phyloP scores from a whole-genome alignment of 2,329 filamentous ascomycete species.

The Aspergillus persii region DNA sequence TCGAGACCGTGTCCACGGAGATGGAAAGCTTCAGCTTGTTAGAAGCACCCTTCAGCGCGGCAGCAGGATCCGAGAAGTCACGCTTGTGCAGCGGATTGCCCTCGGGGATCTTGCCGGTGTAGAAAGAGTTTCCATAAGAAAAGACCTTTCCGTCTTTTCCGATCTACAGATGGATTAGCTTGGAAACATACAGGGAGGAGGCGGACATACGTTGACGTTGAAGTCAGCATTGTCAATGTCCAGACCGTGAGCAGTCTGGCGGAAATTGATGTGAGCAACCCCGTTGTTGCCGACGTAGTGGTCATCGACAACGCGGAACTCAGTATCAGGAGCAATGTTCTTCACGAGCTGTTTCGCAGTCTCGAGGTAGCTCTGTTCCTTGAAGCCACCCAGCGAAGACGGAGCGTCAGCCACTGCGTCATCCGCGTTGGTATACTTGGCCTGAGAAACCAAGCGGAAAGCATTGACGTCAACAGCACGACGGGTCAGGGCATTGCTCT shows the following conservation, averaged over 20 bases:
- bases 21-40: conserved; percentile 7
- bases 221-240: conserved; percentile 19
- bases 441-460: conserved; percentile 5
- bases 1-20: background rate
- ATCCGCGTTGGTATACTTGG: conserved; percentile 4
- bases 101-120: conserved; percentile 6
- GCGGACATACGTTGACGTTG: conserved; percentile 14
- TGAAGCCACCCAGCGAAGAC: background rate
- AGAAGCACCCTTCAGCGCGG: conserved; percentile 5
- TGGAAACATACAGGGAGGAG: too few relatives aligned
- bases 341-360: conserved; percentile 8
- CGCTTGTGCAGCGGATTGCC: background rate
- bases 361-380: conserved; percentile 8
- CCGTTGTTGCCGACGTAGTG: conserved; percentile 17
- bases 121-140: conserved; percentile 17
- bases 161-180: conserved; percentile 3
- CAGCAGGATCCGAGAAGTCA: conserved; percentile 4
- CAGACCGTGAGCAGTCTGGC: conserved; percentile 12
- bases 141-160: conserved; percentile 15
- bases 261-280: conserved; percentile 15
- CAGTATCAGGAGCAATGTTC: background rate
- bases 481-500: background rate
- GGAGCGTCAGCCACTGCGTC: background rate
- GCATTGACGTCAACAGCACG: conserved; percentile 7
- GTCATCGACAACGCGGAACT: conserved; percentile 13